Evolutionary conservation across 176 grass and related monocot genomes (phyloP).

Genomic region (Alopecurus myosuroides): DNA sequence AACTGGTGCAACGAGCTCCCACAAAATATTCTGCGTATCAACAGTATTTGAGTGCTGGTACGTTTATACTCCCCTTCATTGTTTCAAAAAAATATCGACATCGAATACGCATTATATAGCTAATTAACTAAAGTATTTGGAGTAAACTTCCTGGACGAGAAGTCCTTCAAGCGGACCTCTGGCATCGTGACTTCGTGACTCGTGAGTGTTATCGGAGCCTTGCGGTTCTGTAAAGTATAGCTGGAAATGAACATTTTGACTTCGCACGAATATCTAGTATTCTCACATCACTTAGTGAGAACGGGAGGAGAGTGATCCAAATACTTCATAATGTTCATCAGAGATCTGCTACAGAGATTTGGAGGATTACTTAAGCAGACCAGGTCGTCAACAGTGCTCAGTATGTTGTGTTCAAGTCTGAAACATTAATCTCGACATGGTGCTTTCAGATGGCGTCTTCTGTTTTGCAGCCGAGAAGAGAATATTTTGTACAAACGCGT

Average conservation of each 20-base stretch:
- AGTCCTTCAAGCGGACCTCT: not conserved
- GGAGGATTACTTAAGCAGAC: not conserved
- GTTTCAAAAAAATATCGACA: not conserved
- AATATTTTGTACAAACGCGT: not conserved
- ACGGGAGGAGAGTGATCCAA: not conserved
- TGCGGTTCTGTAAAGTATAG: not conserved
- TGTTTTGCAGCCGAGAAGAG: not conserved
- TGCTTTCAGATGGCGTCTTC: not conserved
- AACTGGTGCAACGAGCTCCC: too few relatives aligned
- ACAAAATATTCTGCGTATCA: too few relatives aligned
- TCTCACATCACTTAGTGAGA: not conserved
- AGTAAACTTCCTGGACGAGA: not conserved
- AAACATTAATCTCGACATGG: not conserved
- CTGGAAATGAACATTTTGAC: not conserved
- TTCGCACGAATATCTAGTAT: not conserved
- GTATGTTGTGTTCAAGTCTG: not conserved
- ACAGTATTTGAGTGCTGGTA: too few relatives aligned
- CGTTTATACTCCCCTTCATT: too few relatives aligned
- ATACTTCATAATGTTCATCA: not conserved
- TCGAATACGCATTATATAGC: not conserved
- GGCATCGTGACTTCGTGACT: not conserved
- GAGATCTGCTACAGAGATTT: not conserved
- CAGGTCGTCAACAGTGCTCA: not conserved
- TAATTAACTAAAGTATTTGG: not conserved
- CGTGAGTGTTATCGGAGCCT: not conserved